Evolutionary conservation across 2,329 filamentous ascomycete species (phyloP).

Genomic region (Neocatenulostroma microsporum): DNA sequence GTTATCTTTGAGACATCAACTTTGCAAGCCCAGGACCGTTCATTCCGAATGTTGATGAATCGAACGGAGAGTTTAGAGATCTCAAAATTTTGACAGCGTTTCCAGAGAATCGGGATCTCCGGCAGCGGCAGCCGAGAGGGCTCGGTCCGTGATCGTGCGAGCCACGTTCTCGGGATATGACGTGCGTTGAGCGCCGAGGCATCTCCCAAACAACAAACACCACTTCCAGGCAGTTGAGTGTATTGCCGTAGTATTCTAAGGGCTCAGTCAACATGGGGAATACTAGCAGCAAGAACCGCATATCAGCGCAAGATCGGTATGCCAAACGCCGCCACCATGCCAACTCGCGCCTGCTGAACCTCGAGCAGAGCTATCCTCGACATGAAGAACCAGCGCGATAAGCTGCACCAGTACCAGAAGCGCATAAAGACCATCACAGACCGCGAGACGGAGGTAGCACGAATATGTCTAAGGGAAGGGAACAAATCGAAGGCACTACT

Average conservation of each 20-base stretch:
- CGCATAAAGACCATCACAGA: constrained; percentile 78
- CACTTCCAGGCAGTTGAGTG: no score
- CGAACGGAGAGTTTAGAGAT: no score
- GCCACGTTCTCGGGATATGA: constrained; percentile 2
- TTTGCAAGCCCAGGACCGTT: no score
- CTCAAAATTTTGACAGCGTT: neutral
- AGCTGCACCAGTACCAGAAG: constrained; percentile 90
- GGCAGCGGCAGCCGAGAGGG: neutral
- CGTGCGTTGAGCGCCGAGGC: neutral
- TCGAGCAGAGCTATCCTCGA: constrained; percentile 78
- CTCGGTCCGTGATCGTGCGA: constrained; percentile 2
- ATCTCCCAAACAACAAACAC: neutral
- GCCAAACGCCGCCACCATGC: constrained; percentile 21
- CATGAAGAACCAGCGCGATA: constrained; percentile 95
- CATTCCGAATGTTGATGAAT: no score
- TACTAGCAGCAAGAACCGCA: constrained; percentile 52
- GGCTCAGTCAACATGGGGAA: constrained; percentile 53
- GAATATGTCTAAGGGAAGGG: constrained; percentile 68
- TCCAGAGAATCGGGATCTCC: neutral
- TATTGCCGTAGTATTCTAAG: neutral
- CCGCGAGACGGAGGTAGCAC: constrained; percentile 79
- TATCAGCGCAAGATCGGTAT: constrained; percentile 79
- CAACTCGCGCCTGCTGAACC: neutral
- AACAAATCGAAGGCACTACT: constrained; percentile 78
- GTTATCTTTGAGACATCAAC: no score